Base-by-base conservation (phyloP, 2,329 filamentous ascomycete species). In the Arthroderma sp. region DNA sequence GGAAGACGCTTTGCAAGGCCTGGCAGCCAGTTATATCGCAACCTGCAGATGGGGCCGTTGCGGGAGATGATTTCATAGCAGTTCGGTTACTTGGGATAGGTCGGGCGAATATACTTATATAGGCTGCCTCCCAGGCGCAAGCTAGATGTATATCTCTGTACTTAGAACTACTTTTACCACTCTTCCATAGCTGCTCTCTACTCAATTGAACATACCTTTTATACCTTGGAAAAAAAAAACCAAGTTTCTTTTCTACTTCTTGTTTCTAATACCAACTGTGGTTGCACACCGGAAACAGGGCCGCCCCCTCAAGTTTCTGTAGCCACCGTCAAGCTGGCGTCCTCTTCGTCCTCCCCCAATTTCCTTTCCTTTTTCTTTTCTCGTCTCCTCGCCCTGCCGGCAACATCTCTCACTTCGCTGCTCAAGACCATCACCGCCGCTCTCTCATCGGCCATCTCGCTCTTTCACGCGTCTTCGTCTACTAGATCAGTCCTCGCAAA, bases 301-400 rank as follows among this genome's bases (percentile, higher is more conserved):
- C 35, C 35, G 9, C 35, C 35, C 35, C 35, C 35, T 38, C 9
- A 38, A 9, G 4, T n/a, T 9, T 3, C 35, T 23, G 47, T 25
- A 33, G n/a, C 9, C 13, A 33, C 47, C 47, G 25, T 51, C 47
- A 51, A 54, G 35, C 41, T 43, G 37, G 28, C 54, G 35, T 56
- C 28, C 37, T 44, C 37, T 21, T n/a, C 38, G n/a, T 52, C 31
- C 8, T 54, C 35, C 28, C 39, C 41, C 38, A 43, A 33, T 25
- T 52, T 43, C 37, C 37, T 41, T 38, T 35, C 55, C 33, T 52
- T n/a, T 52, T 41, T 56, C 55, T 56, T 39, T 28, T 52, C 55
- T 38, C 52, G 43, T 23, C 55, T 56, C 39, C 31, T 51, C 31
- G 28, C 25, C 33, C 28, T 56, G 3, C 39, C 41, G 4, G 17